Base-by-base conservation (phyloP, 2,329 filamentous ascomycete species). In the Alternaria arborescens region DNA sequence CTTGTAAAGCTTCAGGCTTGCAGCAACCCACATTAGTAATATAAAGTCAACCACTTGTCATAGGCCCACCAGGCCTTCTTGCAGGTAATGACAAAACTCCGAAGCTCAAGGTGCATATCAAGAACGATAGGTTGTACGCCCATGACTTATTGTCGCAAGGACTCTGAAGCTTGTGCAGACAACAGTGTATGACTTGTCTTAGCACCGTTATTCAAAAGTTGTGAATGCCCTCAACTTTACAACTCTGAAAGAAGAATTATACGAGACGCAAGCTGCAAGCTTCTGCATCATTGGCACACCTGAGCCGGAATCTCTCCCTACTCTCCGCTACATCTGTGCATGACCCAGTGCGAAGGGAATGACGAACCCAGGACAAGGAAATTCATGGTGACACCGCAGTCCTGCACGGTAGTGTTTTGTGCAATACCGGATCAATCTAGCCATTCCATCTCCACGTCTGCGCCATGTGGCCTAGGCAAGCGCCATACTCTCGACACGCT, bases 311-410 rank as follows among this genome's bases (percentile, higher is more conserved):
- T 55, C 48, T 43, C 67, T 68, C 68, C 68, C 67, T 71, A 64
- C 64, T 62, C 62, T 71, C 73, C 73, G 73, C 50, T 65, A 59
- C 56, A 58, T 64, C 52, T 61, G 65, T 57, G 62, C 53, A 60
- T 57, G 64, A 58, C 28, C 61, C 59, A 64, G 61, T 57, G 51
- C 64, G 34, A 53, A 53, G 65, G 65, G 65, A 65, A 43, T 38
- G 66, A 60, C 28, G 42, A 67, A 72, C 61, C 71, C 71, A 75
- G 71, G 70, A 66, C 40, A 55, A 67, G 44, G 18, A 58, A 61
- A 65, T 60, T 41, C 48, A 62, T 62, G 58, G 71, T 74, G 55
- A 60, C 65, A 73, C 72, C 42, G 56, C 71, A 73, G 65, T 62
- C 18, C 38, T 55, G 60, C 46, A 55, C 67, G 68, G 71, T 64